These are phyloP conservation scores for Atkinsonella texensis DNA, from an alignment of 2,329 filamentous ascomycete species.

Conservation along the genomic window DNA sequence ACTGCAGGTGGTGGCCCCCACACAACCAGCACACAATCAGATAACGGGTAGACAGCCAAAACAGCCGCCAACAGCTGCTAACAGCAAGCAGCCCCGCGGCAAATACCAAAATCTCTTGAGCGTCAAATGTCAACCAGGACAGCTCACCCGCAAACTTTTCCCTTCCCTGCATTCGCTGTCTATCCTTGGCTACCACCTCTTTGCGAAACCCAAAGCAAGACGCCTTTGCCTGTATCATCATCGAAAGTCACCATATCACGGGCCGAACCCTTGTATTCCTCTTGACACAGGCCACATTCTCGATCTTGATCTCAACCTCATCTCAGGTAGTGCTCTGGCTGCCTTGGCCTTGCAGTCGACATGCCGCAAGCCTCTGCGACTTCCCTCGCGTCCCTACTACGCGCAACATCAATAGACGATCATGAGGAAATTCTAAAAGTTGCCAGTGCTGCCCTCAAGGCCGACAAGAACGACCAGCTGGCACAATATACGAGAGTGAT, in stretches of 20 bases:
- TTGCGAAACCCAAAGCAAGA: too few relatives aligned
- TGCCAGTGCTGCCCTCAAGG: slow-evolving; percentile 48
- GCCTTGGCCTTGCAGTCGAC: slow-evolving; percentile 5
- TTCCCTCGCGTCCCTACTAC: slow-evolving; percentile 41
- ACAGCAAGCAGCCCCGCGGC: too few relatives aligned
- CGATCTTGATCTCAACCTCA: not conserved
- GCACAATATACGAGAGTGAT: slow-evolving; percentile 61
- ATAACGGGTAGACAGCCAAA: too few relatives aligned
- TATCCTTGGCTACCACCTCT: too few relatives aligned
- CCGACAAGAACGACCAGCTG: slow-evolving; percentile 43
- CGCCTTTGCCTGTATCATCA: too few relatives aligned
- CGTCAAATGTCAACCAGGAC: too few relatives aligned
- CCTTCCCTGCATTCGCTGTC: too few relatives aligned
- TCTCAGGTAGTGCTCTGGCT: not conserved
- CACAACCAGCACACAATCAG: too few relatives aligned
- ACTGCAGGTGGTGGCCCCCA: too few relatives aligned
- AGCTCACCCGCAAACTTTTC: too few relatives aligned
- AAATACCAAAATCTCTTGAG: too few relatives aligned
- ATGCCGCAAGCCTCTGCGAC: slow-evolving; percentile 36
- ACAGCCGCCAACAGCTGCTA: too few relatives aligned
- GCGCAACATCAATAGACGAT: slow-evolving; percentile 48
- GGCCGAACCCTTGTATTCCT: not conserved
- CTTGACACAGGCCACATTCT: not conserved
- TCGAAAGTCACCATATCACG: not conserved
- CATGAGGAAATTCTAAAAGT: slow-evolving; percentile 61